Conservation (phyloP, 2,329 filamentous ascomycete species). For the Fonsecaea erecta region DNA sequence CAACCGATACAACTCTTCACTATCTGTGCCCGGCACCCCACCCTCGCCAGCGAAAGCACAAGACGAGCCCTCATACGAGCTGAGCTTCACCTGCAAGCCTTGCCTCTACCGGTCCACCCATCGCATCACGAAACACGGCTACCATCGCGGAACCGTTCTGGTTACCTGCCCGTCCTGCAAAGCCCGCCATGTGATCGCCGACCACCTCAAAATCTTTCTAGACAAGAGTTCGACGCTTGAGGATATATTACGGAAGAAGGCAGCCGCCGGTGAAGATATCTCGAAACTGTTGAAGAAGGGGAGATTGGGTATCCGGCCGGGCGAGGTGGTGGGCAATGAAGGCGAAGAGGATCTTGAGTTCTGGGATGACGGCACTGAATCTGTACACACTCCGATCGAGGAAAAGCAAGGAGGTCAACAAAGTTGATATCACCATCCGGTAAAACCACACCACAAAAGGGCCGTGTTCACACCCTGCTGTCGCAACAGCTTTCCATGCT, state of each 20-base stretch:
- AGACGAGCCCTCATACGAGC: conserved; percentile 66
- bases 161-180: conserved; percentile 86
- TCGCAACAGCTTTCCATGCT: not conserved
- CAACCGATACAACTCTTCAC: conserved; percentile 30
- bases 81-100: conserved; percentile 91
- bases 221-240: conserved; percentile 50
- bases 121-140: conserved; percentile 88
- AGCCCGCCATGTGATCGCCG: conserved; percentile 87
- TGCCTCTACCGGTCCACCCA: conserved; percentile 82
- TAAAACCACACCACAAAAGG: not conserved
- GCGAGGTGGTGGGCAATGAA: conserved; percentile 53
- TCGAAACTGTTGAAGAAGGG: conserved; percentile 70
- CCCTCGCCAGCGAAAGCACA: conserved; percentile 5
- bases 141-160: conserved; percentile 85
- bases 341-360: conserved; percentile 89
- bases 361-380: conserved; percentile 73
- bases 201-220: conserved; percentile 72
- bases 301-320: conserved; percentile 70
- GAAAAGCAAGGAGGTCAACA: conserved; percentile 2
- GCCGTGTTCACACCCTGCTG: not conserved
- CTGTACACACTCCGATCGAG: conserved; percentile 29
- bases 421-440: not conserved
- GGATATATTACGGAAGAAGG: conserved; percentile 47
- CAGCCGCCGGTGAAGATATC: conserved; percentile 65
- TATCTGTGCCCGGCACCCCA: conserved; percentile 23